Conservation (phyloP, 805 yeast genomes). For the Teunomyces cretensis region DNA sequence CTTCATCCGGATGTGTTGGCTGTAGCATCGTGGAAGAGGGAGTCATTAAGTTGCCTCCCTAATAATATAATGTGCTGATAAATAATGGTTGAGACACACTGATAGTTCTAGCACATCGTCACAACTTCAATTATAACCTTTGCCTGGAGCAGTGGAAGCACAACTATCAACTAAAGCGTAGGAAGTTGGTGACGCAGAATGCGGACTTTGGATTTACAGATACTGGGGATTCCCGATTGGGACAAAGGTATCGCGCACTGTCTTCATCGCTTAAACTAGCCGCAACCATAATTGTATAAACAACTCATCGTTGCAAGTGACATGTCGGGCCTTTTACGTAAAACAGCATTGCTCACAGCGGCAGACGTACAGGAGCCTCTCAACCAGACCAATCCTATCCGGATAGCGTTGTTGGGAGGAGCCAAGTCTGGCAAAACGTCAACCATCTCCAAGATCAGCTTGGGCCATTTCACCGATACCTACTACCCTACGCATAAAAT, state of each 20-base stretch:
- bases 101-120: no score
- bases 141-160: no score
- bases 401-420: slow-evolving; percentile 63
- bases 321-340: slow-evolving; percentile 1
- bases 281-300: background rate
- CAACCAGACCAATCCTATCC: slow-evolving; percentile 42
- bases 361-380: slow-evolving; percentile 11
- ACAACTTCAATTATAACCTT: no score
- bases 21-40: background rate
- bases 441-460: slow-evolving; percentile 47
- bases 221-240: background rate
- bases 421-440: slow-evolving; percentile 62
- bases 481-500: slow-evolving; percentile 73
- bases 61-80: no score
- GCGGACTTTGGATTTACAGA: no score
- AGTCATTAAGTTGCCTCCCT: background rate
- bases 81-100: no score
- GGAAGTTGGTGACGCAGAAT: no score
- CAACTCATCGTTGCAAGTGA: background rate
- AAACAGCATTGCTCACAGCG: background rate
- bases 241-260: background rate
- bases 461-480: slow-evolving; percentile 57
- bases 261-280: background rate
- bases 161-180: no score
- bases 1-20: background rate